Base-by-base conservation (phyloP, 129 eudicot genomes). In the Helichrysum umbraculigerum region DNA sequence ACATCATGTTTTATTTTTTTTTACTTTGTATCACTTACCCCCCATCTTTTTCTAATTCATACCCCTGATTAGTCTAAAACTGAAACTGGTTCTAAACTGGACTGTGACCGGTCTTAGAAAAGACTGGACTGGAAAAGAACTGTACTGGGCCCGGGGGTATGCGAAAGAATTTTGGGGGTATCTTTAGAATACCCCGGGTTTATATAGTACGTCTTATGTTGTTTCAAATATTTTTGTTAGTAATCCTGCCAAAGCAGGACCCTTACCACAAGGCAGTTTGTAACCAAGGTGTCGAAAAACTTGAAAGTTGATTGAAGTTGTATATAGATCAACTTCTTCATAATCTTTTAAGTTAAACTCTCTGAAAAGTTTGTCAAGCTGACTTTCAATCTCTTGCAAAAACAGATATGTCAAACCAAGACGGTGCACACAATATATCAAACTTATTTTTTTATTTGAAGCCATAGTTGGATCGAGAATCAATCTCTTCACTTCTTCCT, bases 181-280 rank as follows among this genome's bases (percentile, higher is more conserved):
- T n/a, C n/a, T n/a, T n/a, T n/a, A n/a, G n/a, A n/a, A n/a, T n/a
- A n/a, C n/a, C n/a, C n/a, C n/a, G 3, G 0, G 34, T 32, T 32
- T 32, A 32, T 0, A 2, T 2, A 0, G 34, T 32, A 32, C 4
- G 3, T 32, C 34, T 32, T 32, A 32, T 32, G 34, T 32, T 32
- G 34, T 32, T 32, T 32, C 4, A 32, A 32, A 0, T 32, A 32
- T 32, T 32, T 32, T 34, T 44, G 54, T 44, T 44, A 8, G 16
- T 10, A 14, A 44, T 44, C 3, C 12, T 44, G 54, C 12, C 12
- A 8, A 14, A 14, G 54, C 2, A 9, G 3, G 12, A 10, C 2
- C 54, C 68, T 30, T 63, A 63, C 68, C 68, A 63, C 68, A 63
- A 63, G 68, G 30, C 30, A 63, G 10, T 30, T 63, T 63, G 7